Evolutionary conservation across 2,329 filamentous ascomycete genomes (phyloP), one percentile per base, ranked within the genome.

Genomic region (Coniochaeta pulveracea): DNA sequence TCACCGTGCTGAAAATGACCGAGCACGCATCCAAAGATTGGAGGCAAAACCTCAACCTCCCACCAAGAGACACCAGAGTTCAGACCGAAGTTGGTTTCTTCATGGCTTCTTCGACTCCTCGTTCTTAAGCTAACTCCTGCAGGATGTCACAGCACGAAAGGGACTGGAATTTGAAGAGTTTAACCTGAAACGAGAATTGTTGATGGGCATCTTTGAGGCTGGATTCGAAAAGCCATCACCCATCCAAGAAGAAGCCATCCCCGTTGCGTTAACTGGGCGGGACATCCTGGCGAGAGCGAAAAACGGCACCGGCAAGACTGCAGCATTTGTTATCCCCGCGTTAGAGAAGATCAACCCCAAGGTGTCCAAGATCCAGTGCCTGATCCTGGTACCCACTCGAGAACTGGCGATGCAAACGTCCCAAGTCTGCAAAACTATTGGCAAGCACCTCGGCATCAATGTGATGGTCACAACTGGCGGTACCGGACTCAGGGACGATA

Each of bases 391-490:
- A 27, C 93, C 91, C 22, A 98, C 91, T 42, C 74, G 91, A 73
- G 91, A 98, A 64, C 70, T 98, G 47, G 93, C 93, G 35, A 80
- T 98, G 60, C 91, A 98, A 60, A 98, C 91, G 39, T 98, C 93
- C 32, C 91, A 98, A 61, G 91, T 98, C 45, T 98, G 91, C 76
- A 98, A 96, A 69, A 95, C 81, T 10, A 74, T 98, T 29, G 93
- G 93, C 42, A 96, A 98, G 62, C 88, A 98, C 54, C 77, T 98
- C 25, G 86, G 86, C 37, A 72, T 98, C 61, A 96, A 98, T 52
- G 89, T 98, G 51, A 98, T 98, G 93, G 93, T 98, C 45, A 95
- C 89, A 30, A 98, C 93, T 16, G 91, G 91, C 58, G 91, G 91
- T 49, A 96, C 91, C 26, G 84, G 85, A 17, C 68, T 98, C 36